Base-by-base conservation (phyloP, 306 rosid genomes). In the Aeschynomene evenia region DNA sequence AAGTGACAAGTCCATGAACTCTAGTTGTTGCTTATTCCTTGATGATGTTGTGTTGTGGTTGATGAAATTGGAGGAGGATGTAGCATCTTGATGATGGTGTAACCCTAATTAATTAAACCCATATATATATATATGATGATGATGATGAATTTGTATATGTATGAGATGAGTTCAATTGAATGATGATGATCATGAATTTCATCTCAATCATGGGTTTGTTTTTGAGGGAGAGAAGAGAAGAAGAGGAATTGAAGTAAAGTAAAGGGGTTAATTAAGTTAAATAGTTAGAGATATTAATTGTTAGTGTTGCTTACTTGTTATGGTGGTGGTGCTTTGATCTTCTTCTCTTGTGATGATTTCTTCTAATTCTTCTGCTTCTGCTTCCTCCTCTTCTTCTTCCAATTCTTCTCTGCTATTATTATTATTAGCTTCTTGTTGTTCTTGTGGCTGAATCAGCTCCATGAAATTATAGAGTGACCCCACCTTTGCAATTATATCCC, bases 381-480 rank as follows among this genome's bases (percentile, higher is more conserved):
- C 77, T 52, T 66, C 84, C 4, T 75, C 81, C 3, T 64, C 88
- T 6, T 80, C 85, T 7, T 83, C 85, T 36, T 78, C 86, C 26
- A 78, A 83, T 46, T 80, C 81, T 68, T 71, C 81, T 63, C 73
- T 70, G 63, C 80, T 78, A 28, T 75, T 78, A 22, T 85, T 82
- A 66, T 77, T 81, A 68, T 82, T 83, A 56, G 56, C 82, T 58
- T 74, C 87, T 76, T 84, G 80, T n/a, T n/a, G n/a, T n/a, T n/a
- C n/a, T n/a, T n/a, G n/a, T n/a, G n/a, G n/a, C n/a, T n/a, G n/a
- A 80, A 71, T 72, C 68, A 79, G 61, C 45, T 89, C 92, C 92
- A 84, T 84, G 73, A 66, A 76, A 84, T 60, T 60, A 58, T 40
- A 58, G 58, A 31, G 11, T 22, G 19, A 33, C 51, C 50, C 78